Conservation (phyloP, 257 asterid genomes). For the Perilla frutescens region DNA sequence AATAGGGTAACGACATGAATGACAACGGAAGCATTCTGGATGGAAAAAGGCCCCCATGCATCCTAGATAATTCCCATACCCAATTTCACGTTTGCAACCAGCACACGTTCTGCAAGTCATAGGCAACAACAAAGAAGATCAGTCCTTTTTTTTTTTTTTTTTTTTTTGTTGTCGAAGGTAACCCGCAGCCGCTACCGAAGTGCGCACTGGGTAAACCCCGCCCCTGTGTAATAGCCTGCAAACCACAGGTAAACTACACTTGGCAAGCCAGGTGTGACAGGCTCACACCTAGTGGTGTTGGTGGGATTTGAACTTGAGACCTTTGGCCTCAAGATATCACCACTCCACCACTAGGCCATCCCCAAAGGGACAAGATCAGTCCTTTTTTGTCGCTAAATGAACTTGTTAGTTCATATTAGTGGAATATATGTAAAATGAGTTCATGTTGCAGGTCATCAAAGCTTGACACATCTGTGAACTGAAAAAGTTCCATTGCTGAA, state of each 20-base stretch:
- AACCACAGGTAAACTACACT: too few relatives aligned
- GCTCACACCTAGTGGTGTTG: too few relatives aligned
- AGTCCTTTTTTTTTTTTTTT: neutral
- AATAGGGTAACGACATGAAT: slow-evolving; percentile 76
- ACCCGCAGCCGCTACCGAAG: too few relatives aligned
- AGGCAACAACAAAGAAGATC: slow-evolving; percentile 23
- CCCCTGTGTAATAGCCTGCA: too few relatives aligned
- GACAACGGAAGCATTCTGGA: slow-evolving; percentile 90
- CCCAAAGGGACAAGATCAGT: too few relatives aligned
- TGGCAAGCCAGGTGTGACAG: too few relatives aligned
- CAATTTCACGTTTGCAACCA: slow-evolving; percentile 87
- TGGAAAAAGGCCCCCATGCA: slow-evolving; percentile 93
- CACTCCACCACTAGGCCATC: too few relatives aligned
- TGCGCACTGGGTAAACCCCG: too few relatives aligned
- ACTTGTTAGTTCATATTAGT: neutral
- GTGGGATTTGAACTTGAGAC: too few relatives aligned
- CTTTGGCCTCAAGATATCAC: too few relatives aligned
- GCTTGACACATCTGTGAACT: neutral
- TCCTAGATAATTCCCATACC: slow-evolving; percentile 81
- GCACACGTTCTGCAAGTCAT: slow-evolving; percentile 64
- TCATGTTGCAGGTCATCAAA: slow-evolving; percentile 1
- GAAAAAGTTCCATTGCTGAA: neutral
- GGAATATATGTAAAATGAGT: neutral
- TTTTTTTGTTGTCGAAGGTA: too few relatives aligned
- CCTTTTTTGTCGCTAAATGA: neutral